Base-by-base conservation (phyloP, 1,284 basidiomycete species). In the Tylopilus sp. region DNA sequence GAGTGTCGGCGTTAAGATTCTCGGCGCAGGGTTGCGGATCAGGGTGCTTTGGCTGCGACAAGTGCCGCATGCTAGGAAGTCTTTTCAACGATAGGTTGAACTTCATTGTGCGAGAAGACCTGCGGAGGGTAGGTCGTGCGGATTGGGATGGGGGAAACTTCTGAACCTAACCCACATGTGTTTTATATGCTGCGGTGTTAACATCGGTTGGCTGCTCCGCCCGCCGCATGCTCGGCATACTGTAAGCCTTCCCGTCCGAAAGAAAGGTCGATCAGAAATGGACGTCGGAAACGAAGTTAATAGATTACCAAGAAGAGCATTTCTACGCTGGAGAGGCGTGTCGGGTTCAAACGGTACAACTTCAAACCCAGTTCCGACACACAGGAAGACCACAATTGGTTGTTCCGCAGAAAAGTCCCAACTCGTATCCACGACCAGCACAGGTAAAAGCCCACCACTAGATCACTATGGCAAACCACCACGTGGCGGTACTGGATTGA, bases 261-360 rank as follows among this genome's bases (percentile, higher is more conserved):
- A 42, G 57, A 59, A 57, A 13, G 25, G 15, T 39, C 57, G 29
- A 61, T 63, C 29, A 32, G 54, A 58, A 58, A 39, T 14, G n/a
- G 25, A 24, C 7, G 7, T 15, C 17, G 13, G 37, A 15, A 22
- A 39, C 37, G 3, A 17, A 5, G 15, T 40, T 10, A 33, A 17
- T 15, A 40, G 6, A 8, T 19, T 19, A 4, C 39, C 22, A 40
- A 4, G 4, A 9, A n/a, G n/a, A n/a, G n/a, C n/a, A n/a, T n/a
- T n/a, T n/a, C n/a, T n/a, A n/a, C n/a, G n/a, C n/a, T n/a, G n/a
- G n/a, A n/a, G n/a, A n/a, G n/a, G n/a, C n/a, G n/a, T n/a, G n/a
- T n/a, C n/a, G n/a, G n/a, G n/a, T n/a, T n/a, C n/a, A n/a, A n/a
- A n/a, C n/a, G n/a, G n/a, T n/a, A n/a, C n/a, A n/a, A n/a, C n/a